Base-by-base conservation (phyloP, 768 basidiomycete species). In the Dictyophora rubrovolvata region DNA sequence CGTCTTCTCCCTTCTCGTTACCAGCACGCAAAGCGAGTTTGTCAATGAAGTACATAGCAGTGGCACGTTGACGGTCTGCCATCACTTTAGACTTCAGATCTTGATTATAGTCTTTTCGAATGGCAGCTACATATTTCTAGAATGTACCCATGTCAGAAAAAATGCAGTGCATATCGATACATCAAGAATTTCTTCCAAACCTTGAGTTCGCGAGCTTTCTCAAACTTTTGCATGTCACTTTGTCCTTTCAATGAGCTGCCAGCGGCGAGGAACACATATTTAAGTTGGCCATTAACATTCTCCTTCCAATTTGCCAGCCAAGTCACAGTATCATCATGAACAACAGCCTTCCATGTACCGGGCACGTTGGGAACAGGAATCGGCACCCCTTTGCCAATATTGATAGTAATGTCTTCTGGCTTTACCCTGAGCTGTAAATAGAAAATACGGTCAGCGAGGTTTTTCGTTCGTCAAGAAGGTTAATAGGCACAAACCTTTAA, bases 261-360 rank as follows among this genome's bases (percentile, higher is more conserved):
- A n/a, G 96, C 90, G 7, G 96, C 92, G 63, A 98, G 73, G 79
- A 98, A 98, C 56, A 99, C 96, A 68, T 99, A 99, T 74, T 98
- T 97, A 71, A 89, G 85, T 68, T 87, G 90, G 61, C 85, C 83
- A 67, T 98, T 98, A 72, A 98, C 85, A 68, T 99, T 99, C 72
- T 98, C 96, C 50, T 93, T 93, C 96, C 96, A 99, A 58, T 89
- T 94, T 5, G 96, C 96, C 52, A 99, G 79, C 96, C 96, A 99
- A 12, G 96, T 98, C 23, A 98, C 96, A 2, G 93, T 97, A 64
- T 94, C 86, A 68, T 98, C 94, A 68, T 98, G 91, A 11, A 83
- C 79, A 20, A 96, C 76, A 3, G 78, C 77, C 69, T 89, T 93
- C 96, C 96, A 99, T 48, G 83, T 80, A 48, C 96, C 95, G 18